phyloP scores from a whole-genome alignment of 768 basidiomycete species.

The Cystofilobasidium capitatum region DNA sequence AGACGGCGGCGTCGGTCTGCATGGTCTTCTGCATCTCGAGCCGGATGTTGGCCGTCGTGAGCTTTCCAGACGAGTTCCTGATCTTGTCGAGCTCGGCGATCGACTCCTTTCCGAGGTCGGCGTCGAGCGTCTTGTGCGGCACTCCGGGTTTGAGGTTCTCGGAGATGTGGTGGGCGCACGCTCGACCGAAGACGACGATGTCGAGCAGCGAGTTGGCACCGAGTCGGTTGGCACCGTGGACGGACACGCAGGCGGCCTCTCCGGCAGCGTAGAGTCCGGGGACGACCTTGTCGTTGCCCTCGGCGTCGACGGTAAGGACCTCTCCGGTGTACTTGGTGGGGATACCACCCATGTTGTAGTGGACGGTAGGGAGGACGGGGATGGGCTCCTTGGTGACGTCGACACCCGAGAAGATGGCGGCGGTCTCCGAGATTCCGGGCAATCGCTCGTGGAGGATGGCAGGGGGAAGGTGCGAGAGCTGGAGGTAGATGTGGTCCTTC shows the following conservation, averaged over 20 bases:
- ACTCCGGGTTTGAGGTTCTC: conserved; percentile 81
- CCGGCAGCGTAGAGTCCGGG: conserved; percentile 97
- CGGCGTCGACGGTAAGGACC: conserved; percentile 74
- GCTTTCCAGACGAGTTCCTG: conserved; percentile 67
- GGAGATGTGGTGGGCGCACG: conserved; percentile 95
- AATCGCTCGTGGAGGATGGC: conserved; percentile 92
- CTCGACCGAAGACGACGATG: conserved; percentile 98
- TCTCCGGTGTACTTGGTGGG: conserved; percentile 98
- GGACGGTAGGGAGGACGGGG: conserved; percentile 93
- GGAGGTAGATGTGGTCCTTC: conserved; percentile 92
- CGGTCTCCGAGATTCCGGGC: conserved; percentile 98
- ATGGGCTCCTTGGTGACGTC: conserved; percentile 99
- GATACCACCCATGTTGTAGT: conserved; percentile 99
- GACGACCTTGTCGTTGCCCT: conserved; percentile 86
- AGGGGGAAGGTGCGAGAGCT: conserved; percentile 91
- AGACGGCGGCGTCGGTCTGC: conserved; percentile 95
- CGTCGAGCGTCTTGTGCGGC: conserved; percentile 77
- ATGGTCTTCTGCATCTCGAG: conserved; percentile 98
- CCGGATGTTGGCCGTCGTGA: conserved; percentile 80
- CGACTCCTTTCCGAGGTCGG: conserved; percentile 71
- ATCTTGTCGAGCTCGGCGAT: conserved; percentile 75
- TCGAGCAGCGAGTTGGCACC: conserved; percentile 98
- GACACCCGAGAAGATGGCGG: conserved; percentile 95
- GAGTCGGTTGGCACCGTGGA: conserved; percentile 97
- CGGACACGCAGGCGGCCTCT: conserved; percentile 96